phyloP scores from a whole-genome alignment of 495 filamentous ascomycete species.

The Penicillium canescens region DNA sequence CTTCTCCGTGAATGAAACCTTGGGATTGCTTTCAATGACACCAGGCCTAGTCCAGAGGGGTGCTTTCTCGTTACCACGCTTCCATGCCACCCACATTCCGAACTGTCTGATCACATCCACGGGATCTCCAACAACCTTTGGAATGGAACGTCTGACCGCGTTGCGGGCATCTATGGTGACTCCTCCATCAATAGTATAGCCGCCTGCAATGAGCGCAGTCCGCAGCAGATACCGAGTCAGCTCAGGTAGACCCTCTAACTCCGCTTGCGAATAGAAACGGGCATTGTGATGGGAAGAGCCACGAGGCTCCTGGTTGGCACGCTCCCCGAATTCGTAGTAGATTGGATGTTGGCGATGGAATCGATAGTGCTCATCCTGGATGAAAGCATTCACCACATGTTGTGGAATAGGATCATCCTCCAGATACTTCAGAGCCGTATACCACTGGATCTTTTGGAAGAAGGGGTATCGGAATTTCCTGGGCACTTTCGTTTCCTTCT shows the following conservation, averaged over 20 bases:
- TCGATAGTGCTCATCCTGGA: conserved; percentile 50
- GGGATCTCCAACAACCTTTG: conserved; percentile 62
- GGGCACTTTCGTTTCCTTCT: conserved; percentile 71
- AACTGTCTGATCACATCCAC: conserved; percentile 61
- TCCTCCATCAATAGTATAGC: conserved; percentile 60
- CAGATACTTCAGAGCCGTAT: conserved; percentile 65
- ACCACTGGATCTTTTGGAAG: conserved; percentile 78
- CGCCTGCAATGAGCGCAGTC: conserved; percentile 67
- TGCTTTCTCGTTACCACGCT: conserved; percentile 67
- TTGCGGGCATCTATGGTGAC: conserved; percentile 56
- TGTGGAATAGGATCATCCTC: conserved; percentile 65
- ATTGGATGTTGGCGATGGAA: conserved; percentile 57
- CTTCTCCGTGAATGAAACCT: conserved; percentile 43
- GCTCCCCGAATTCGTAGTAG: conserved; percentile 59
- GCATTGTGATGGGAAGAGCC: conserved; percentile 55
- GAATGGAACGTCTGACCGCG: conserved; percentile 64
- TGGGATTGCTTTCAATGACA: conserved; percentile 45
- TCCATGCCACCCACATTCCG: conserved; percentile 73
- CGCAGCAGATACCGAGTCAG: conserved; percentile 65
- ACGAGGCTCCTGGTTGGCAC: conserved; percentile 46
- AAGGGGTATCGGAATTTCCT: conserved; percentile 70
- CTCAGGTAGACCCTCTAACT: conserved; percentile 66
- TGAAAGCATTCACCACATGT: conserved; percentile 56
- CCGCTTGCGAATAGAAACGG: conserved; percentile 66
- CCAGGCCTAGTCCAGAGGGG: conserved; percentile 64